phyloP scores from a whole-genome alignment of 306 rosid genomes.

The Vachellia pachyceras region DNA sequence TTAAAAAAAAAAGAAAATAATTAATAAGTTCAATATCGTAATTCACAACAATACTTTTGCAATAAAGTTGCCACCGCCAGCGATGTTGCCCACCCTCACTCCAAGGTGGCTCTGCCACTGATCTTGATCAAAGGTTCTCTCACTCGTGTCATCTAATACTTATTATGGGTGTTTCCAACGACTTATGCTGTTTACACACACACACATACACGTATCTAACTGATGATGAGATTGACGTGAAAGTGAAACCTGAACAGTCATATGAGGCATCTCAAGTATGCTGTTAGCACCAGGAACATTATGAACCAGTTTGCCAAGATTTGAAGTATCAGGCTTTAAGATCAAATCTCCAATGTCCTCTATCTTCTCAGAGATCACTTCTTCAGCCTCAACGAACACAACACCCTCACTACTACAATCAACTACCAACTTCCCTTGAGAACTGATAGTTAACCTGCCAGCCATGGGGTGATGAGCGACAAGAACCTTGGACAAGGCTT shows the following conservation, averaged over 20 bases:
- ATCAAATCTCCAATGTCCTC: conserved; percentile 52
- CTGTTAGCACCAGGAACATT: conserved; percentile 52
- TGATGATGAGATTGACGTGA: not conserved
- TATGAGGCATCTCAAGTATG: conserved; percentile 83
- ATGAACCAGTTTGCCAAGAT: conserved; percentile 71
- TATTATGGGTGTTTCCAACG: too few species aligned
- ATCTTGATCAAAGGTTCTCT: too few species aligned
- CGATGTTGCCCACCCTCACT: too few species aligned
- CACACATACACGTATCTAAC: too few species aligned
- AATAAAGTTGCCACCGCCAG: too few species aligned
- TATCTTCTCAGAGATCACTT: conserved; percentile 47
- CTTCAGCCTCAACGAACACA: conserved; percentile 82
- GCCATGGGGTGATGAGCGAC: conserved; percentile 61
- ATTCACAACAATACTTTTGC: too few species aligned
- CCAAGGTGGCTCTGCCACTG: too few species aligned
- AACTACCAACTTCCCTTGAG: conserved; percentile 77
- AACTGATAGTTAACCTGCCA: conserved; percentile 56
- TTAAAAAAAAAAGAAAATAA: too few species aligned
- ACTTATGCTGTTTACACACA: too few species aligned
- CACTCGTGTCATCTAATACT: too few species aligned
- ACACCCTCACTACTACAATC: conserved; percentile 78
- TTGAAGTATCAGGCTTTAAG: conserved; percentile 55
- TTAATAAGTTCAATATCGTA: too few species aligned
- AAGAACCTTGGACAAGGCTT: conserved; percentile 54
- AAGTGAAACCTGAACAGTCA: conserved; percentile 71